These are phyloP conservation scores for Phyllostachys edulis DNA, from an alignment of 176 grass and related monocot genomes.

Conservation along the genomic window DNA sequence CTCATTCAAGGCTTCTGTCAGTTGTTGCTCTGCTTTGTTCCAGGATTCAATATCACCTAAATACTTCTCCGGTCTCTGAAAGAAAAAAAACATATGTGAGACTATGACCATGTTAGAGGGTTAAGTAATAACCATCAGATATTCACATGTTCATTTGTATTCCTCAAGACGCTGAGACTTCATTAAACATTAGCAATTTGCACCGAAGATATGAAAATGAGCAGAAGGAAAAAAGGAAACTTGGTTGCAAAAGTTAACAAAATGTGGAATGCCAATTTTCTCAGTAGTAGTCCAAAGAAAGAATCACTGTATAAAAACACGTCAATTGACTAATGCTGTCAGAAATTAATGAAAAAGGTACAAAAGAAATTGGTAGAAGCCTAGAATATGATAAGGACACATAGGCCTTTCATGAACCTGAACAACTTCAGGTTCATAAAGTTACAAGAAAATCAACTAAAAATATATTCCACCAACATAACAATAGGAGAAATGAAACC, in stretches of 20 bases:
- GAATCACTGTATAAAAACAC: not conserved
- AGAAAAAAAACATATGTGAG: slow-evolving; percentile 8
- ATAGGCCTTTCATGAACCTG: not conserved
- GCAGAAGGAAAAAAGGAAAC: not conserved
- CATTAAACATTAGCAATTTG: not conserved
- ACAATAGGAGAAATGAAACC: not conserved
- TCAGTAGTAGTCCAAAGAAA: not conserved
- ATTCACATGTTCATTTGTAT: slow-evolving; percentile 11
- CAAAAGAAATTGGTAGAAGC: not conserved
- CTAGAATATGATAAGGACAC: slow-evolving; percentile 2
- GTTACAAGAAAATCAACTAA: not conserved
- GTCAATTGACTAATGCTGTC: not conserved
- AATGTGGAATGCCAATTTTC: not conserved
- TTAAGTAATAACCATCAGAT: not conserved
- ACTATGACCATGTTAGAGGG: slow-evolving; percentile 4
- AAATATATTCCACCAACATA: not conserved
- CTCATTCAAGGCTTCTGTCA: slow-evolving; percentile 91
- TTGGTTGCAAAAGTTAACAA: slow-evolving; percentile 2
- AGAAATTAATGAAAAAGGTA: not conserved
- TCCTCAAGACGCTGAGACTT: not conserved
- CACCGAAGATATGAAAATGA: not conserved
- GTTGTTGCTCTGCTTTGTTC: slow-evolving; percentile 92
- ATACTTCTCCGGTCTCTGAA: slow-evolving; percentile 93
- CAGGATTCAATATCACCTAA: slow-evolving; percentile 93
- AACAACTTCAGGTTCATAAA: slow-evolving; percentile 16